Conservation (phyloP, 2,329 filamentous ascomycete genomes). For the Aspergillus neoniger region DNA sequence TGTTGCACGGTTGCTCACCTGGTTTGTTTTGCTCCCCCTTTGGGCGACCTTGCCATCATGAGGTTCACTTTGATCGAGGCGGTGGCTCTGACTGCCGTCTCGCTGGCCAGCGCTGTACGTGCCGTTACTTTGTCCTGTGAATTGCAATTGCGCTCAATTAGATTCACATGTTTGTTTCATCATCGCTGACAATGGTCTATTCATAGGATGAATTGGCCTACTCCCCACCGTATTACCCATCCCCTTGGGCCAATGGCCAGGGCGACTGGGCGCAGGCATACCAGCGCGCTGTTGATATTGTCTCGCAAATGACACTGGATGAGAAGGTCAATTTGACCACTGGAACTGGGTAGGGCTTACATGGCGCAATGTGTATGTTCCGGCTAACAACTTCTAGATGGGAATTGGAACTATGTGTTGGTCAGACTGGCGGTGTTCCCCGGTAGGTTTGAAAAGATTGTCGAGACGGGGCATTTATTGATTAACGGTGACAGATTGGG, state of each 20-base stretch:
- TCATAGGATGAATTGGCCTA: slow-evolving; percentile 33
- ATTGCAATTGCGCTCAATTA: neutral
- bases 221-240: slow-evolving; percentile 75
- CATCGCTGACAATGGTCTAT: slow-evolving; percentile 7
- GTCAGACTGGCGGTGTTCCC: slow-evolving; percentile 60
- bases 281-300: slow-evolving; percentile 72
- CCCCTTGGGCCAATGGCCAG: slow-evolving; percentile 78
- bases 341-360: slow-evolving; percentile 69
- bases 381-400: slow-evolving; percentile 50
- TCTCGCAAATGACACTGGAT: slow-evolving; percentile 76
- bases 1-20: slow-evolving; percentile 1
- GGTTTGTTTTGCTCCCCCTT: slow-evolving; percentile 4
- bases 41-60: slow-evolving; percentile 29
- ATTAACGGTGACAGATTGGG: slow-evolving; percentile 46
- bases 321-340: slow-evolving; percentile 97
- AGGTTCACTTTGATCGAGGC: slow-evolving; percentile 39
- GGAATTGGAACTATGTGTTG: slow-evolving; percentile 73
- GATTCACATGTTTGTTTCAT: too few species aligned
- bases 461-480: neutral
- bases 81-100: slow-evolving; percentile 33
- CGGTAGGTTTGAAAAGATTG: slow-evolving; percentile 24
- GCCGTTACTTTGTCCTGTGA: neutral
- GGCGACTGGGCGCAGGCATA: slow-evolving; percentile 78
- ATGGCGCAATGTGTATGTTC: neutral
- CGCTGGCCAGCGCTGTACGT: slow-evolving; percentile 36